phyloP scores from a whole-genome alignment of 2,329 filamentous ascomycete species.

The Paracoccidioides lutzii region DNA sequence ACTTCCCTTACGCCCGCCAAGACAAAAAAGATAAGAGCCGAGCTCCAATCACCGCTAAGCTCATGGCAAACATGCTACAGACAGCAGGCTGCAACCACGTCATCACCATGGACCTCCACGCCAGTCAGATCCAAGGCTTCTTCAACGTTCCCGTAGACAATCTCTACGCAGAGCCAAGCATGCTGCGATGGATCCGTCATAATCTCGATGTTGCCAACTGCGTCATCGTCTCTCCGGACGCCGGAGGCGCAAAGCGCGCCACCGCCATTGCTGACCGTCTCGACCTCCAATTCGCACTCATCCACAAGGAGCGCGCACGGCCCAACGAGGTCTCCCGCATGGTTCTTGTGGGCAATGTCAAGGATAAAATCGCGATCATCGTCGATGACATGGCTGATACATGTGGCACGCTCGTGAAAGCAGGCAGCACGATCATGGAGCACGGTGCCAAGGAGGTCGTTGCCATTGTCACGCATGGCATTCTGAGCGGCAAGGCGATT shows the following conservation, averaged over 20 bases:
- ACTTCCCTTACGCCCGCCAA: constrained; percentile 91
- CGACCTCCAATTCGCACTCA: constrained; percentile 81
- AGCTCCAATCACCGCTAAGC: constrained; percentile 89
- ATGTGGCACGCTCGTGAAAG: constrained; percentile 78
- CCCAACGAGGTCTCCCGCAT: constrained; percentile 84
- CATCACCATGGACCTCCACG: constrained; percentile 93
- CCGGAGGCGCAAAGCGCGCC: constrained; percentile 86
- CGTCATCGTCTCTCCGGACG: constrained; percentile 90
- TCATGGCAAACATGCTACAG: constrained; percentile 96
- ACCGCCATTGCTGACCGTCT: constrained; percentile 87
- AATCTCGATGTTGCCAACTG: constrained; percentile 70
- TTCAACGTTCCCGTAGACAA: constrained; percentile 76
- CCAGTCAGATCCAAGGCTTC: constrained; percentile 88
- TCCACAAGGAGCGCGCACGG: constrained; percentile 91
- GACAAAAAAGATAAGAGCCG: constrained; percentile 96
- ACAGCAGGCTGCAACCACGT: constrained; percentile 87
- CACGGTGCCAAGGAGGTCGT: constrained; percentile 80
- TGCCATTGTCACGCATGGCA: constrained; percentile 90
- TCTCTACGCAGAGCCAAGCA: constrained; percentile 86
- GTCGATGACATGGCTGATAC: constrained; percentile 98
- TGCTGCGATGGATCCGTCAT: constrained; percentile 80
- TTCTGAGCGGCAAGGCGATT: constrained; percentile 77
- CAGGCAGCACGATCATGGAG: constrained; percentile 74
- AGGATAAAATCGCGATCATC: constrained; percentile 82
- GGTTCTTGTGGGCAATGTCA: constrained; percentile 90